Evolutionary conservation across 2,329 filamentous ascomycete species (phyloP), one percentile per base, ranked within the genome.

Genomic region (Colletotrichum lindemuthianum): DNA sequence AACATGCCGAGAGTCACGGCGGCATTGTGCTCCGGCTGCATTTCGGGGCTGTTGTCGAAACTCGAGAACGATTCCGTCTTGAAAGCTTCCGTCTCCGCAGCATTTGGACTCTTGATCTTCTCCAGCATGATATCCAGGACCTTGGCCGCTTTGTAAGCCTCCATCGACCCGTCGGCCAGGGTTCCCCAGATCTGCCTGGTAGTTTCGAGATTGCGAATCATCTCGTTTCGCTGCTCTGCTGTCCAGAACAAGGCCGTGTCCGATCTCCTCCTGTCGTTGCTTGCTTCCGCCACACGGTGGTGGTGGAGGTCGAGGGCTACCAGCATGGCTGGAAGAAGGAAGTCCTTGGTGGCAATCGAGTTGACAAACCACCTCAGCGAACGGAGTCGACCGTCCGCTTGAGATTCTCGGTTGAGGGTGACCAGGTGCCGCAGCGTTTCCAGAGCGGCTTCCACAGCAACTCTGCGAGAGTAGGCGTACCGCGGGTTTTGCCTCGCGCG

Each of bases 391-490:
- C 92, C 92, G 48, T 86, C 87, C 1, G 88, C 85, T 69, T 91
- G 87, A 3, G 90, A 90, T 75, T 97, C 93, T 34, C 85, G 81
- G 72, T 95, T 85, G 12, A 97, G 82, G 13, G 90, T 91, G 39
- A 87, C 84, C 72, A 98, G 88, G 70, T 95, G 92, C 32, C 86
- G 84, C 44, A 99, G 82, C 51, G 96, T 88, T 69, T 91, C 89
- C 82, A 97, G 84, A 0, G 93, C 92, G 1, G 94, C 92, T 71
- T 97, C 93, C 44, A 98, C 90, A 68, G 93, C 96, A 24, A 89
- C 90, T 44, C 90, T 88, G 36, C 95, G 87, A 3, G 93, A 97
- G 72, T 96, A 92, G 8, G 89, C 87, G 72, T 97, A 98, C 8
- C 93, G 86, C 9, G 91, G 82, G 70, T 95, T 96, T 64, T 91